Evolutionary conservation across 257 asterid genomes (phyloP).

Genomic region (Solanum chiquidenum): DNA sequence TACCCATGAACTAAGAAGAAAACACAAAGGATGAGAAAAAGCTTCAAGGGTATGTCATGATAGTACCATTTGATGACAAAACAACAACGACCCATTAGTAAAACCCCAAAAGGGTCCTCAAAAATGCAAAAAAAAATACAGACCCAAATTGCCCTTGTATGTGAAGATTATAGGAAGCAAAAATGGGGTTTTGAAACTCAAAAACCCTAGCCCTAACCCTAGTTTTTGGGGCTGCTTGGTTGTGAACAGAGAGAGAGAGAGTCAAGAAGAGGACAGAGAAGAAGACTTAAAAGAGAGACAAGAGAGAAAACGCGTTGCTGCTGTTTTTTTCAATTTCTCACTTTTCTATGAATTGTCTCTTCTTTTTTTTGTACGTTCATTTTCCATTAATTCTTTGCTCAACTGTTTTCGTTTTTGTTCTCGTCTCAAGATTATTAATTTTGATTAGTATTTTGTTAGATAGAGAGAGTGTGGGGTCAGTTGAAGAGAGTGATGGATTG

Average conservation of each 20-base stretch:
- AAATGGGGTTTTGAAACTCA: neutral
- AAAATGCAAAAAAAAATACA: neutral
- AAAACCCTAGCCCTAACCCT: conserved; percentile 50
- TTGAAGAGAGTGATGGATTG: neutral
- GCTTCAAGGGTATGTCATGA: conserved; percentile 36
- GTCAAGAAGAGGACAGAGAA: conserved; percentile 3
- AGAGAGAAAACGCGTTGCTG: conserved; percentile 38
- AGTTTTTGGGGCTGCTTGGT: conserved; percentile 20
- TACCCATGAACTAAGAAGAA: conserved; percentile 30
- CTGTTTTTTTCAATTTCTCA: neutral
- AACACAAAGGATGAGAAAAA: conserved; percentile 31
- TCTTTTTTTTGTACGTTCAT: neutral
- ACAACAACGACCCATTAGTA: conserved; percentile 58
- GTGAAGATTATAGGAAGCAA: neutral
- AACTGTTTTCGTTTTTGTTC: conserved; percentile 1
- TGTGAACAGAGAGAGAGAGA: conserved; percentile 17
- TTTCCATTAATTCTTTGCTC: neutral
- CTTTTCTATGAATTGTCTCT: neutral
- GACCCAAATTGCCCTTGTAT: conserved; percentile 4
- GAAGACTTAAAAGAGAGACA: neutral
- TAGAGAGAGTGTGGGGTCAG: neutral
- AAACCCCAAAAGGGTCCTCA: conserved; percentile 41
- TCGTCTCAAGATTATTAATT: neutral
- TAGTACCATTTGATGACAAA: conserved; percentile 47
- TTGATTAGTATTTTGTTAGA: neutral